These are phyloP conservation scores for Theobroma grandiflorum DNA, from an alignment of 441 rosid genomes.

Conservation along the genomic window DNA sequence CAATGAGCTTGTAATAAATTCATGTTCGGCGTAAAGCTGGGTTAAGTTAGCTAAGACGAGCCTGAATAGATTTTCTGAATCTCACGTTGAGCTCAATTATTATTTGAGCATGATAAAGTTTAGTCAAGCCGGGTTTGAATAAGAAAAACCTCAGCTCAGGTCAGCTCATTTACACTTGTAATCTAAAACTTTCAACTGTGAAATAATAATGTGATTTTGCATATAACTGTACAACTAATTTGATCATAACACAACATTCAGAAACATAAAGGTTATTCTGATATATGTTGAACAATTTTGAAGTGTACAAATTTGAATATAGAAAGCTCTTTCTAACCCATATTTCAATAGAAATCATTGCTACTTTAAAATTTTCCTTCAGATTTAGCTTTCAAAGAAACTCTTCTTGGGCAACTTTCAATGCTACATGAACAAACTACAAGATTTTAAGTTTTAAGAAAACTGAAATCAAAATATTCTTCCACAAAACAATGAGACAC, in stretches of 20 bases:
- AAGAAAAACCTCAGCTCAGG: too few species aligned
- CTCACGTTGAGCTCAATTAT: too few species aligned
- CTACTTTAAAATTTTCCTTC: neutral
- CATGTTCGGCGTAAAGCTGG: neutral
- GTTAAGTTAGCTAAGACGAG: neutral
- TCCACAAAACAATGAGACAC: neutral
- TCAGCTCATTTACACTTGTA: too few species aligned
- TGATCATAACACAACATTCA: neutral
- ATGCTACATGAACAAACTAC: neutral
- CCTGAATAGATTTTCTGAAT: neutral
- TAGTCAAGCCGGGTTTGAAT: too few species aligned
- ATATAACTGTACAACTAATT: too few species aligned
- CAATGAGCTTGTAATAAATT: neutral
- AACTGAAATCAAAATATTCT: neutral
- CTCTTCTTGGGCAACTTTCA: neutral
- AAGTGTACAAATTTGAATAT: neutral
- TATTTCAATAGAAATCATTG: neutral
- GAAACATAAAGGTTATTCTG: neutral
- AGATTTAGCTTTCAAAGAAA: neutral
- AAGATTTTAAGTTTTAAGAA: neutral
- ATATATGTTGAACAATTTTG: neutral
- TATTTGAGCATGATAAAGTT: too few species aligned
- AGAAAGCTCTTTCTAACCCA: neutral
- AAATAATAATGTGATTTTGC: too few species aligned
- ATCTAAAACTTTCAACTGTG: too few species aligned